Conservation (phyloP, 177 flowering plant species). For the Telopea speciosissima region DNA sequence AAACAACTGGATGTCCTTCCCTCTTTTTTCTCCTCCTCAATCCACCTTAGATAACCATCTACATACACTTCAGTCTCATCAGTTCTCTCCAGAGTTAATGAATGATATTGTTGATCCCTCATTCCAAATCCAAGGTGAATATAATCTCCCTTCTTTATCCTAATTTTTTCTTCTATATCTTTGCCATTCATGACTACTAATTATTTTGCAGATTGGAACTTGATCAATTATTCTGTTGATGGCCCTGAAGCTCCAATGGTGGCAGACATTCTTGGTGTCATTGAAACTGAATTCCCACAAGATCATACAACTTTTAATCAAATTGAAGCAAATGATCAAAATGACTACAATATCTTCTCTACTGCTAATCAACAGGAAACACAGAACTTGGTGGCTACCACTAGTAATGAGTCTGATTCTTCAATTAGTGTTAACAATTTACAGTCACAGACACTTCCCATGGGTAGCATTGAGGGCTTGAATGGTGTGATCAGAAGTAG, state of each 20-base stretch:
- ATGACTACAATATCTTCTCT: constrained; percentile 35
- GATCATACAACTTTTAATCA: constrained; percentile 30
- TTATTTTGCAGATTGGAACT: constrained; percentile 52
- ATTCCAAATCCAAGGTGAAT: constrained; percentile 57
- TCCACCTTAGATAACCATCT: constrained; percentile 45
- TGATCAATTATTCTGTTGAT: constrained; percentile 20
- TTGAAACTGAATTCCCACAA: constrained; percentile 45
- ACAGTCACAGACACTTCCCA: neutral
- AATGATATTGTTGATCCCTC: constrained; percentile 42
- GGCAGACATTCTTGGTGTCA: constrained; percentile 61
- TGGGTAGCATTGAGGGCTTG: constrained; percentile 47
- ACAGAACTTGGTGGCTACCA: constrained; percentile 22
- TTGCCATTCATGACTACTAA: neutral
- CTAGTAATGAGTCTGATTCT: constrained; percentile 22
- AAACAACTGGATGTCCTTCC: constrained; percentile 80
- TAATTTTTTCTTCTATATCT: neutral
- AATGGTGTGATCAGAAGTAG: constrained; percentile 26
- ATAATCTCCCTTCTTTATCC: too few species aligned
- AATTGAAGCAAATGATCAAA: too few species aligned
- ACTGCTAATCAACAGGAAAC: constrained; percentile 27
- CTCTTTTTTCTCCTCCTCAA: constrained; percentile 38
- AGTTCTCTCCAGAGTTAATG: constrained; percentile 1
- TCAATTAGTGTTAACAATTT: constrained; percentile 44
- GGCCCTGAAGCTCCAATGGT: too few species aligned
- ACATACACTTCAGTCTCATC: constrained; percentile 22